Conservation (phyloP, 768 basidiomycete species). For the Lanmaoa pseudosensibilis region DNA sequence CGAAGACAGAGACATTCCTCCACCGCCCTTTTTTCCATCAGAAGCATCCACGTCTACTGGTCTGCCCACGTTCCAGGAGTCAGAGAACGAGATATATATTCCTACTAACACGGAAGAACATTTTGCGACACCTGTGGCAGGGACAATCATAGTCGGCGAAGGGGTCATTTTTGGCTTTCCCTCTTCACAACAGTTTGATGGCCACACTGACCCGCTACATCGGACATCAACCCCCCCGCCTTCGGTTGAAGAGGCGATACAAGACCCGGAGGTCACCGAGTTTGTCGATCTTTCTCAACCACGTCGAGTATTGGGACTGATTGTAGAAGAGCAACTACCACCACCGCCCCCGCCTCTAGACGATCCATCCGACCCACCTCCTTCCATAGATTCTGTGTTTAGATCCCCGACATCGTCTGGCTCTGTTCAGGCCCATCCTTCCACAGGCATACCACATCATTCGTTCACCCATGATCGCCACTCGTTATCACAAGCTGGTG, state of each 20-base stretch:
- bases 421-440: constrained; percentile 15
- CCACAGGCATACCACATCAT: constrained; percentile 32
- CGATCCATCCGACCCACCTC: constrained; percentile 86
- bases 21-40: constrained; percentile 57
- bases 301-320: constrained; percentile 58
- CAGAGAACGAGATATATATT: constrained; percentile 75
- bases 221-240: constrained; percentile 72
- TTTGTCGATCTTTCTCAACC: constrained; percentile 59
- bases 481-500: constrained; percentile 33
- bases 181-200: constrained; percentile 75
- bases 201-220: constrained; percentile 68
- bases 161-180: constrained; percentile 76
- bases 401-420: constrained; percentile 35
- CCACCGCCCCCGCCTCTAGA: constrained; percentile 84
- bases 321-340: constrained; percentile 57
- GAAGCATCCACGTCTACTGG: constrained; percentile 59
- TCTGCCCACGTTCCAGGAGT: constrained; percentile 77
- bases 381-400: constrained; percentile 83
- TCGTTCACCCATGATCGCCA: constrained; percentile 34
- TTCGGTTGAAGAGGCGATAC: constrained; percentile 70
- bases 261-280: constrained; percentile 67
- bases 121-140: constrained; percentile 33
- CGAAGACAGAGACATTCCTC: constrained; percentile 80
- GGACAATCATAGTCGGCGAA: constrained; percentile 60
- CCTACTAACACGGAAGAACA: constrained; percentile 42